A percentile compares a stretch with the other conserved stretches of the same genome.
phyloP scores from a whole-genome alignment of 495 filamentous ascomycete genomes.

The Amphirosellinia nigrospora region DNA sequence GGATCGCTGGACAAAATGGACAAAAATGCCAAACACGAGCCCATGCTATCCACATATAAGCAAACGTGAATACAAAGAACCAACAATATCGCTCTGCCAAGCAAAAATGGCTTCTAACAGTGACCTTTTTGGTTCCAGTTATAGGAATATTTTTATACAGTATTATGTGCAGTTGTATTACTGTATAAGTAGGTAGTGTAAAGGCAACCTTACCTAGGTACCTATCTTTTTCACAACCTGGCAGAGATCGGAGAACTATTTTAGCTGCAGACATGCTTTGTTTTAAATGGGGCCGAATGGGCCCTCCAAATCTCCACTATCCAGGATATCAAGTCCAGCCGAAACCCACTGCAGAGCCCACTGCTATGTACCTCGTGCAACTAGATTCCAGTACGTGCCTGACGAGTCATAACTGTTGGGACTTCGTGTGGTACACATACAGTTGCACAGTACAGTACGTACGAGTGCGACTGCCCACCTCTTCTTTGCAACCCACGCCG shows the following conservation, averaged over 20 bases:
- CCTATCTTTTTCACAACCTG: not conserved
- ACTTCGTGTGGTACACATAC: not conserved
- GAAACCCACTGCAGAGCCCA: not conserved
- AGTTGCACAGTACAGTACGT: not conserved
- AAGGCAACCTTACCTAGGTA: too few relatives aligned
- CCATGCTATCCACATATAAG: not conserved
- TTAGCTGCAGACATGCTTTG: slow-evolving; percentile 1
- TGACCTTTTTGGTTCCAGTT: not conserved
- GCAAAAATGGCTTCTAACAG: not conserved
- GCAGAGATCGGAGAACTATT: not conserved
- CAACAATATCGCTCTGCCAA: not conserved
- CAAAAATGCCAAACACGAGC: slow-evolving; percentile 17
- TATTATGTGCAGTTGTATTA: not conserved
- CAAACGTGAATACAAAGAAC: not conserved
- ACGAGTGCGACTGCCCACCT: not conserved
- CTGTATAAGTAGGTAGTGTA: too few relatives aligned
- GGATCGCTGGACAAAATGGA: not conserved
- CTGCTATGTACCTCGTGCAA: not conserved
- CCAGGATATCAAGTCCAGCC: not conserved
- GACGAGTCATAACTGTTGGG: not conserved
- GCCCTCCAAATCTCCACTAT: not conserved
- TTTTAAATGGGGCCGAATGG: not conserved
- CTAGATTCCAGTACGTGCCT: not conserved
- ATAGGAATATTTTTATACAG: not conserved
- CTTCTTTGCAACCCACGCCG: not conserved